These are phyloP conservation scores for Colletotrichum coccodes DNA, from an alignment of 2,329 filamentous ascomycete species.

Conservation along the genomic window DNA sequence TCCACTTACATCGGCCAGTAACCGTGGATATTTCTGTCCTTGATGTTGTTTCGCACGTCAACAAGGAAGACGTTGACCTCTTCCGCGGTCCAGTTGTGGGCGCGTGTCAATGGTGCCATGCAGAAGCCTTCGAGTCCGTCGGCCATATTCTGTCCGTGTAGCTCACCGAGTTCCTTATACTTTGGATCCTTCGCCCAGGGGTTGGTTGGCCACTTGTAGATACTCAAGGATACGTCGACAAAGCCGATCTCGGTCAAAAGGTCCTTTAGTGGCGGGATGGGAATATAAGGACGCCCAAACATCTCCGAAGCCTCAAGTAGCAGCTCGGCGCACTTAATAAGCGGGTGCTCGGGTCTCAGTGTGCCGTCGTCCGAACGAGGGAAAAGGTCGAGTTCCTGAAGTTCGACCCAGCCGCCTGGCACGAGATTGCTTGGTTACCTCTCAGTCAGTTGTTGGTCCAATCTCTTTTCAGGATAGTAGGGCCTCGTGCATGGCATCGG, in stretches of 20 bases:
- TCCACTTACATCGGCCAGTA: constrained; percentile 43
- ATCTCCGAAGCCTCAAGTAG: constrained; percentile 43
- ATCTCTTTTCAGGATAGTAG: neutral
- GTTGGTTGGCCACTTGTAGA: constrained; percentile 61
- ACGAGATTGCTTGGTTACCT: constrained; percentile 39
- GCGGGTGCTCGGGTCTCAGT: constrained; percentile 32
- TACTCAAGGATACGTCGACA: constrained; percentile 56
- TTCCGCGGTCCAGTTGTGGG: constrained; percentile 41
- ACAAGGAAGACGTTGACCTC: constrained; percentile 43
- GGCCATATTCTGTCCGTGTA: constrained; percentile 42
- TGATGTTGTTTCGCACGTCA: constrained; percentile 43
- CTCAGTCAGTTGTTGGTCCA: constrained; percentile 36
- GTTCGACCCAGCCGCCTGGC: constrained; percentile 55
- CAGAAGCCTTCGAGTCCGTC: constrained; percentile 42
- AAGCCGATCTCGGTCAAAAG: constrained; percentile 64
- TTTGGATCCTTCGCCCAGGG: constrained; percentile 61
- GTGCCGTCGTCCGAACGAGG: constrained; percentile 54
- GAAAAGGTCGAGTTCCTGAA: constrained; percentile 53
- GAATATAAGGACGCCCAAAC: constrained; percentile 41
- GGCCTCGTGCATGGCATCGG: neutral
- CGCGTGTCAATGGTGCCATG: constrained; percentile 41
- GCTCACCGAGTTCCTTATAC: constrained; percentile 59
- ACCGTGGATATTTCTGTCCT: constrained; percentile 41
- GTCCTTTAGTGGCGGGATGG: constrained; percentile 35
- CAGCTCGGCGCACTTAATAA: constrained; percentile 43